Evolutionary conservation across 371 early-diverging fungal genomes (phyloP).

Genomic region (Phascolomyces articulosus): DNA sequence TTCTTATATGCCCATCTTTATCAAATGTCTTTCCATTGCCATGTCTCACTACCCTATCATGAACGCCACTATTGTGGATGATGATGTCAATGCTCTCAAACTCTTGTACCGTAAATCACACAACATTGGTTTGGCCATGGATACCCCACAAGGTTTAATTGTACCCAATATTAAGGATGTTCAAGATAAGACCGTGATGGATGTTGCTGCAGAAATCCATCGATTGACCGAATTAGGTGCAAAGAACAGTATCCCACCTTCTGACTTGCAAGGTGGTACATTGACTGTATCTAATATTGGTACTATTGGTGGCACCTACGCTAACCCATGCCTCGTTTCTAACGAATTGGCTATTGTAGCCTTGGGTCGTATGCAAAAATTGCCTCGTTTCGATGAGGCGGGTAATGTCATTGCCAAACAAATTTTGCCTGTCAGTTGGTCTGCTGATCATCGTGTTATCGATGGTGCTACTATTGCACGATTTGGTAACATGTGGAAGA

Average conservation of each 20-base stretch:
- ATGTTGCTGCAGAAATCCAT: conserved; percentile 87
- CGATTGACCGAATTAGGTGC: conserved; percentile 77
- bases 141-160: conserved; percentile 90
- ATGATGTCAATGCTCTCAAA: conserved; percentile 48
- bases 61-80: conserved; percentile 72
- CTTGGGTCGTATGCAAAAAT: conserved; percentile 79
- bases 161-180: conserved; percentile 96
- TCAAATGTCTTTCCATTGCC: conserved; percentile 91
- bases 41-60: conserved; percentile 85
- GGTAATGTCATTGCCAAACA: conserved; percentile 71
- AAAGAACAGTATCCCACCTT: conserved; percentile 61
- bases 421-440: conserved; percentile 86
- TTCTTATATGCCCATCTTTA: conserved; percentile 93
- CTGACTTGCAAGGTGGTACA: conserved; percentile 85
- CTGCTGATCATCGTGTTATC: conserved; percentile 96
- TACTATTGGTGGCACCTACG: conserved; percentile 89
- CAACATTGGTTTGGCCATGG: conserved; percentile 97
- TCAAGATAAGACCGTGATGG: conserved; percentile 86
- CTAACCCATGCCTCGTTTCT: conserved; percentile 91
- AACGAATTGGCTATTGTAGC: conserved; percentile 93
- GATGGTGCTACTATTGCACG: conserved; percentile 97
- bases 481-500: conserved; percentile 88
- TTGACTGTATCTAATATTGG: conserved; percentile 96
- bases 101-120: conserved; percentile 79
- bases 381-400: conserved; percentile 81